A percentile compares a stretch with the other conserved stretches of the same genome.
phyloP scores from a whole-genome alignment of 768 basidiomycete species.

The Pholiota molesta region DNA sequence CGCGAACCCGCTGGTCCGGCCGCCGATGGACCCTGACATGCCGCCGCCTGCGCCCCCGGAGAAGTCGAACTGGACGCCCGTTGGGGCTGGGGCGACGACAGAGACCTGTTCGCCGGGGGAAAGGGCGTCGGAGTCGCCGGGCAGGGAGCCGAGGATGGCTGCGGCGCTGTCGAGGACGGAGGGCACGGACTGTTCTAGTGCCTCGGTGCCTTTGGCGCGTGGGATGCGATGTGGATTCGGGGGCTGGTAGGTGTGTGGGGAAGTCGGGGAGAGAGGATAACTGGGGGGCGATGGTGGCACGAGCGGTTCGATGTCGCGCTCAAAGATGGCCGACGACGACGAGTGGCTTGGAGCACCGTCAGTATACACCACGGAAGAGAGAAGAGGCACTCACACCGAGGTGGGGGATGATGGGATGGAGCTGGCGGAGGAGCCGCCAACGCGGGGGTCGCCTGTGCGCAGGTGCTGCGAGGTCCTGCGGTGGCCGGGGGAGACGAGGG shows the following conservation, averaged over 20 bases:
- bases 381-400: constrained; percentile 58
- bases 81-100: constrained; percentile 54
- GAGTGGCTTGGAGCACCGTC: constrained; percentile 49
- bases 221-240: constrained; percentile 75
- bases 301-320: constrained; percentile 83
- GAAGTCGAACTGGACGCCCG: constrained; percentile 18
- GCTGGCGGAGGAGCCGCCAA: constrained; percentile 65
- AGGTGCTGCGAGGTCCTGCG: constrained; percentile 49
- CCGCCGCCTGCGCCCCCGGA: not conserved
- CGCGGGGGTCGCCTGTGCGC: constrained; percentile 39
- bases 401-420: constrained; percentile 82
- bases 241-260: constrained; percentile 36
- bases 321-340: constrained; percentile 88
- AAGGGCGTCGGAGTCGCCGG: constrained; percentile 38
- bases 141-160: constrained; percentile 55
- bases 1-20: constrained; percentile 55
- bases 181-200: constrained; percentile 79
- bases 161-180: constrained; percentile 87
- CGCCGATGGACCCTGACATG: constrained; percentile 19
- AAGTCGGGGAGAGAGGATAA: constrained; percentile 27
- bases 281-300: constrained; percentile 40
- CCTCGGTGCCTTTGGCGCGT: constrained; percentile 70
- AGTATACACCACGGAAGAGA: constrained; percentile 8
- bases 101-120: constrained; percentile 56
- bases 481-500: constrained; percentile 39